A percentile compares a stretch with the other conserved stretches of the same genome.
These are phyloP conservation scores for Ilex paraguariensis DNA, from an alignment of 305 asterid species.

Conservation along the genomic window DNA sequence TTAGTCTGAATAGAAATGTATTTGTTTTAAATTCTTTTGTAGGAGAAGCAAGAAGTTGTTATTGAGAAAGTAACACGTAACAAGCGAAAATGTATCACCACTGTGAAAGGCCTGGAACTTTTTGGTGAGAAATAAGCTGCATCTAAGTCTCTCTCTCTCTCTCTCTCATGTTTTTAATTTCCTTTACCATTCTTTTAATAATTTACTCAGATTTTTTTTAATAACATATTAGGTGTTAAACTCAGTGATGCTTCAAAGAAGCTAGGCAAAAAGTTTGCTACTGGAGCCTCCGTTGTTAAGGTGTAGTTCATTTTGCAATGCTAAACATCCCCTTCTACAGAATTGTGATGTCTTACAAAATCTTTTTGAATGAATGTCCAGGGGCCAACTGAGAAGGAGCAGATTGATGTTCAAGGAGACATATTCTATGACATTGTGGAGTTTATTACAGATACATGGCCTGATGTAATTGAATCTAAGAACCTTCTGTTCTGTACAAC, in stretches of 20 bases:
- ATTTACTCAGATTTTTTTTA: conserved; percentile 3
- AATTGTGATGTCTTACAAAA: neutral
- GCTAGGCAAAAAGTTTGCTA: conserved; percentile 96
- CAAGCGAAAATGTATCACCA: conserved; percentile 91
- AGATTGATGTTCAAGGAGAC: conserved; percentile 99
- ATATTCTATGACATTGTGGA: conserved; percentile 92
- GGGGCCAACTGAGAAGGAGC: conserved; percentile 99
- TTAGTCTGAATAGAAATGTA: neutral
- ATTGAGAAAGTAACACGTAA: conserved; percentile 94
- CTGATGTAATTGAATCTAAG: conserved; percentile 53
- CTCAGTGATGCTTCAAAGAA: conserved; percentile 95
- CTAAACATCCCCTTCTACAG: too few species aligned
- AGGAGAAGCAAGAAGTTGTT: conserved; percentile 90
- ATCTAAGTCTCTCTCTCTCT: conserved; percentile 1
- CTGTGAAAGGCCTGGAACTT: conserved; percentile 92
- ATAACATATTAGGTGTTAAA: conserved; percentile 60
- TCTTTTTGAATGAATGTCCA: conserved; percentile 16
- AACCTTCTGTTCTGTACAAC: conserved; percentile 16
- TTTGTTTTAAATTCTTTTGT: conserved; percentile 21
- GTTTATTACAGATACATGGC: conserved; percentile 94
- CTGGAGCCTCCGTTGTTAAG: conserved; percentile 98
- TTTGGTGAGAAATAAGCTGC: conserved; percentile 50
- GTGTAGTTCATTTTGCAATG: conserved; percentile 13
- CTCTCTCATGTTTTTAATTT: neutral
- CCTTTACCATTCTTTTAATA: too few species aligned